Base-by-base conservation (phyloP, 2,329 filamentous ascomycete species). In the Fusarium protoensiforme region DNA sequence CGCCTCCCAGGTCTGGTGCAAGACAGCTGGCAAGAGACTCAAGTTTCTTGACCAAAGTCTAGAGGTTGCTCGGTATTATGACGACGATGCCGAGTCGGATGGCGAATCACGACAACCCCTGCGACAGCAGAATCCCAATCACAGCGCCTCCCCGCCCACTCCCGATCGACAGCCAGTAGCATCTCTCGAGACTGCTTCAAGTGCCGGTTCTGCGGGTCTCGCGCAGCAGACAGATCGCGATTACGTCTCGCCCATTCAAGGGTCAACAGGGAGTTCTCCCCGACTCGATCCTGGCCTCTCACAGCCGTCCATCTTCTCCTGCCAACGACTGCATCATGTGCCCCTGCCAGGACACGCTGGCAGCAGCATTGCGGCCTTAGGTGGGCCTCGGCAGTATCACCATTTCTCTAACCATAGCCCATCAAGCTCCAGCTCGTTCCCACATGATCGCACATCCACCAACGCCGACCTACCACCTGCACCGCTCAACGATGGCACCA, bases 1-100 rank as follows among this genome's bases (percentile, higher is more conserved):
- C n/a, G 24, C 61, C 20, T 68, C 29, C 14, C 71, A 74, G 22
- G 48, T 69, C 5, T 74, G 69, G 71, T 72, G 69, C 61, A 69
- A 59, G 33, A 71, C 68, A 5, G 67, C 65, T 2, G 69, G 71
- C 10, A 72, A 74, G 24, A 69, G 57, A 31, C 69, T 74, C 63
- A 67, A 72, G 65, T 74, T 74, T 13, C 66, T 74, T 11, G 71
- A 74, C 20, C 71, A 57, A 16, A 38, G 53, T 7, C 10, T 57
- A 0, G 53, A 57, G 53, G 33, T 57, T 13, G 53, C 53, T 18
- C 33, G 53, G 53, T 57, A 57, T 36, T 57, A 57, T 24, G 53
- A 57, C 10, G 65, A 64, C 22, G 71, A 68, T 4, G 56, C 48
- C 22, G 69, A 61, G 5, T 64, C 59, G 2, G 71, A 69, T 33